These are phyloP conservation scores for Leishmania mexicana DNA, from an alignment of 208 protist species.

Conservation along the genomic window DNA sequence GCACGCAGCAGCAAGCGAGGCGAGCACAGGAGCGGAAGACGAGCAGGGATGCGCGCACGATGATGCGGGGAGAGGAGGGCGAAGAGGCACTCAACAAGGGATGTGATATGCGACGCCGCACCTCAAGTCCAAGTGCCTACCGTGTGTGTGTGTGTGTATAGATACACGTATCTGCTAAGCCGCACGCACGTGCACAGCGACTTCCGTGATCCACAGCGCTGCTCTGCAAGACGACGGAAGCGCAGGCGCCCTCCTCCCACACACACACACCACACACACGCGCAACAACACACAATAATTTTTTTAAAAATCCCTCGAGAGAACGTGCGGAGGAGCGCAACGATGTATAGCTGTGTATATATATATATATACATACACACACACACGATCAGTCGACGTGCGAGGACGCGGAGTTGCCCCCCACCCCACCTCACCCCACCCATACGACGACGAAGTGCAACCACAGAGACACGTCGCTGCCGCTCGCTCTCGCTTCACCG, in stretches of 20 bases:
- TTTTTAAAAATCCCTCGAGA: background rate
- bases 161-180: background rate
- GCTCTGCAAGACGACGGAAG: too few species aligned
- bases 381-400: background rate
- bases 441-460: background rate
- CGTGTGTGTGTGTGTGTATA: background rate
- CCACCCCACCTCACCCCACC: too few species aligned
- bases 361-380: too few species aligned
- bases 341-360: background rate
- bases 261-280: too few species aligned
- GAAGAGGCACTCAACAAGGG: background rate
- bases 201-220: too few species aligned
- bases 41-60: too few species aligned
- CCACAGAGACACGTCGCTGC: background rate
- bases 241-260: too few species aligned
- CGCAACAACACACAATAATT: too few species aligned
- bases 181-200: background rate
- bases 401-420: too few species aligned
- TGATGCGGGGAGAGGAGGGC: background rate
- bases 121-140: background rate
- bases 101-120: background rate
- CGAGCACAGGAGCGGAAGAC: background rate
- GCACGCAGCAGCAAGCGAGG: background rate
- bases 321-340: background rate
- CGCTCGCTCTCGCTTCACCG: background rate